These are phyloP conservation scores for Wickerhamiella nectarea DNA, from an alignment of 805 yeast genomes.

Conservation along the genomic window DNA sequence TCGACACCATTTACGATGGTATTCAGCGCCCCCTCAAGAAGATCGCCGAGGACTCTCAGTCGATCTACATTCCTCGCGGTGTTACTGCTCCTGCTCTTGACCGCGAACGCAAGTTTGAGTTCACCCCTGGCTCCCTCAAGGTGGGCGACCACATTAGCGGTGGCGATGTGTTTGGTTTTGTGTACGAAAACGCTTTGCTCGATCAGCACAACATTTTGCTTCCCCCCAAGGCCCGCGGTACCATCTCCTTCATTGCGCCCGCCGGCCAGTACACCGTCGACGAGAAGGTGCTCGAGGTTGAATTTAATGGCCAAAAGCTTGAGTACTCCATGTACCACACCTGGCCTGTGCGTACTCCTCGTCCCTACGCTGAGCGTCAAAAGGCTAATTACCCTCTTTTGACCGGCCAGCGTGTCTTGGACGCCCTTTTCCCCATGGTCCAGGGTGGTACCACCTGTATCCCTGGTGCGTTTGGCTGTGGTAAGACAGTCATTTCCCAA, in stretches of 20 bases:
- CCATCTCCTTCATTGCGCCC: conserved; percentile 75
- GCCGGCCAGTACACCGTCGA: conserved; percentile 86
- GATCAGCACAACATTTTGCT: conserved; percentile 86
- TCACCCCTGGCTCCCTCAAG: conserved; percentile 61
- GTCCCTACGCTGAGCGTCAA: conserved; percentile 92
- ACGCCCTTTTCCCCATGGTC: conserved; percentile 95
- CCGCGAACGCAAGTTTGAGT: conserved; percentile 71
- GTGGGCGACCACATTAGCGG: conserved; percentile 98
- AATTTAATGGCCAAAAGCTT: conserved; percentile 75
- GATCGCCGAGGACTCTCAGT: conserved; percentile 72
- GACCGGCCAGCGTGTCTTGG: conserved; percentile 98
- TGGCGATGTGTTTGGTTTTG: conserved; percentile 92
- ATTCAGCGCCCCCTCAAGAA: conserved; percentile 97
- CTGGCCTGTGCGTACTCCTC: conserved; percentile 99
- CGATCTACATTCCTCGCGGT: conserved; percentile 98
- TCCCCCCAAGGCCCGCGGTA: conserved; percentile 98
- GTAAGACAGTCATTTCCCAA: conserved; percentile 96
- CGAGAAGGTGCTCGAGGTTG: conserved; percentile 82
- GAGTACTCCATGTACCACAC: conserved; percentile 91
- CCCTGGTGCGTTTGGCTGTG: conserved; percentile 99
- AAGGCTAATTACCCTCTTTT: conserved; percentile 89
- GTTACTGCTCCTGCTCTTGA: conserved; percentile 90
- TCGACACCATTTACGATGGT: conserved; percentile 99
- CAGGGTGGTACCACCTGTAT: conserved; percentile 99
- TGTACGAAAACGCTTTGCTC: conserved; percentile 84